These are phyloP conservation scores for Actinomortierella wolfii DNA, from an alignment of 371 early-diverging fungal species.

Conservation along the genomic window DNA sequence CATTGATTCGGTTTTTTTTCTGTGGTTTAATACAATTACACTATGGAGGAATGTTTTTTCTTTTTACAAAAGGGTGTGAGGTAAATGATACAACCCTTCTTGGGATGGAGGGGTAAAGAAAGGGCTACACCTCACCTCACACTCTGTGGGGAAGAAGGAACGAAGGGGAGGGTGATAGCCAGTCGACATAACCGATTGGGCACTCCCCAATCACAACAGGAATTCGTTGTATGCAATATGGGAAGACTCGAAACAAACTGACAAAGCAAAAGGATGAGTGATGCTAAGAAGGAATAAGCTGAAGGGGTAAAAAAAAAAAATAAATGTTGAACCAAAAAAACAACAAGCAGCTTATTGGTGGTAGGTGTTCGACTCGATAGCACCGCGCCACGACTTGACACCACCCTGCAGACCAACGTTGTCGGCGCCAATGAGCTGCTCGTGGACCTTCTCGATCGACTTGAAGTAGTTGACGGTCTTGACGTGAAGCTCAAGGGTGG, in stretches of 20 bases:
- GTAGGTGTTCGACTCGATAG: conserved; percentile 37
- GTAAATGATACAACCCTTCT: no score
- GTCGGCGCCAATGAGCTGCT: conserved; percentile 77
- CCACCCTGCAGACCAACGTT: conserved; percentile 79
- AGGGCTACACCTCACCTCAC: no score
- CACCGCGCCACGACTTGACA: conserved; percentile 45
- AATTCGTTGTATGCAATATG: no score
- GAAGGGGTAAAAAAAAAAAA: not conserved
- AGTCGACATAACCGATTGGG: no score
- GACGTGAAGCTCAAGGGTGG: conserved; percentile 87
- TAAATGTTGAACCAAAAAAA: not conserved
- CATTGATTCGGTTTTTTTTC: no score
- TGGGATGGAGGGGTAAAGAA: no score
- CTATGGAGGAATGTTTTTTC: no score
- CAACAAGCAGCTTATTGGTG: conserved; percentile 26
- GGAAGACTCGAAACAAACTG: not conserved
- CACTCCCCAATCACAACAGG: no score
- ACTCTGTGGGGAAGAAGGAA: no score
- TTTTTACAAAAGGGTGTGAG: no score
- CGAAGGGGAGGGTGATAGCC: no score
- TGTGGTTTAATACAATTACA: no score
- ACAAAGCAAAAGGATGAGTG: not conserved
- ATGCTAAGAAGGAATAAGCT: not conserved
- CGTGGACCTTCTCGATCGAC: conserved; percentile 87
- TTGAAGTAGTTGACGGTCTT: conserved; percentile 92